Conservation (phyloP, 1,139 yeast species). For the Zygotorulaspora mrakii region DNA sequence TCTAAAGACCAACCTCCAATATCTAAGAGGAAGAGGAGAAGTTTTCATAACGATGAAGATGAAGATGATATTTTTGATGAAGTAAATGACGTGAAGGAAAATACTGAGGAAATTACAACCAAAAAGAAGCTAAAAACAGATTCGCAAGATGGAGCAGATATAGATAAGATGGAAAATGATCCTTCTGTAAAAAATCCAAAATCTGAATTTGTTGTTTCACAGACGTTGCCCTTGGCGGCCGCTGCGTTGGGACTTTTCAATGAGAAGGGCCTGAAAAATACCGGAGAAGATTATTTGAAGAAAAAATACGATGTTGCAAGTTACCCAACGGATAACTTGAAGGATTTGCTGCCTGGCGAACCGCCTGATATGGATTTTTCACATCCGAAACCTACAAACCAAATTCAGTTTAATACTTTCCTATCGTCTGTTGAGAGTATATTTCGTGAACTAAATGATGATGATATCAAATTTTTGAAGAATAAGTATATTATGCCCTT, state of each 20-base stretch:
- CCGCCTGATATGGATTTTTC: conserved; percentile 88
- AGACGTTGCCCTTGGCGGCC: conserved; percentile 67
- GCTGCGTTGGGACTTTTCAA: conserved; percentile 63
- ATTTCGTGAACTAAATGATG: conserved; percentile 71
- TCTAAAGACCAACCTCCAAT: conserved; percentile 2
- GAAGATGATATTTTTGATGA: conserved; percentile 16
- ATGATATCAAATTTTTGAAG: conserved; percentile 71
- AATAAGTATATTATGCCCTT: conserved; percentile 57
- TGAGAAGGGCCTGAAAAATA: conserved; percentile 52
- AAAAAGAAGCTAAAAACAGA: conserved; percentile 17
- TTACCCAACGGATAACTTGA: conserved; percentile 75
- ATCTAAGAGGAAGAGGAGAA: conserved; percentile 15
- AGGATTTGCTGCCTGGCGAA: conserved; percentile 76
- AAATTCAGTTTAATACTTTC: conserved; percentile 88
- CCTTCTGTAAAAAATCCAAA: conserved; percentile 69
- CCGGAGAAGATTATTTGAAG: conserved; percentile 69
- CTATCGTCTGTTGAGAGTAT: conserved; percentile 81
- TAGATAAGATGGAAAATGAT: conserved; percentile 47
- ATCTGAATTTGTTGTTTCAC: conserved; percentile 71
- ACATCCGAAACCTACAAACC: conserved; percentile 80
- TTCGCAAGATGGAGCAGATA: conserved; percentile 19
- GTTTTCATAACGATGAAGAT: conserved; percentile 15
- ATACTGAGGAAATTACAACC: conserved; percentile 12
- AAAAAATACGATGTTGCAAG: conserved; percentile 83
- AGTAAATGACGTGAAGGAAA: conserved; percentile 10